phyloP scores from a whole-genome alignment of 73 alveolate genomes.

The Blepharisma stoltei region DNA sequence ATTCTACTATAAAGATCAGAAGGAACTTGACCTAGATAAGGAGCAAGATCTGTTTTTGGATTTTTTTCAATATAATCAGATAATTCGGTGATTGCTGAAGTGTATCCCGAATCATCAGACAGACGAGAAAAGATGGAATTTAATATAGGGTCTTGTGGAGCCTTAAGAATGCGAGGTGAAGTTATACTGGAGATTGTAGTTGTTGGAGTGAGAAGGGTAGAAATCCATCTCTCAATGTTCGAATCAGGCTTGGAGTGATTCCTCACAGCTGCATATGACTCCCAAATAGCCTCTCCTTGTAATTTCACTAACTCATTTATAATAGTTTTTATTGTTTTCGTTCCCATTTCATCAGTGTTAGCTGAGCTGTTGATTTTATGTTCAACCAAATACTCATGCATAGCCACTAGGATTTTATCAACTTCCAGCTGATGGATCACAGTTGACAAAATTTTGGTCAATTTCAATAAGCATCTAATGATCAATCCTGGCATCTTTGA shows the following conservation, averaged over 20 bases:
- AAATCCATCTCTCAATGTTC: slow-evolving; percentile 61
- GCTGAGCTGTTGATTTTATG: slow-evolving; percentile 29
- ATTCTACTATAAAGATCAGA: not conserved
- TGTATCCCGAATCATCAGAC: not conserved
- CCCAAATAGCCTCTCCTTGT: slow-evolving; percentile 53
- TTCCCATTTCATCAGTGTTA: slow-evolving; percentile 59
- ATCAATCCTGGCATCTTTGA: slow-evolving; percentile 43
- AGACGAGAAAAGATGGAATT: not conserved
- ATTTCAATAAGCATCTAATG: slow-evolving; percentile 59
- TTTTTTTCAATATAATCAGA: not conserved
- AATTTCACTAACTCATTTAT: slow-evolving; percentile 64
- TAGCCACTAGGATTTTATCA: slow-evolving; percentile 49
- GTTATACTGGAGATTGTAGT: not conserved
- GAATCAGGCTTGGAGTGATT: slow-evolving; percentile 49
- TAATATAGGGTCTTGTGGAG: not conserved
- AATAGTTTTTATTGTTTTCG: slow-evolving; percentile 61
- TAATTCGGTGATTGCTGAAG: not conserved
- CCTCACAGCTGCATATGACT: slow-evolving; percentile 43
- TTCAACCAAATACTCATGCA: slow-evolving; percentile 58
- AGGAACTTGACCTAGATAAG: not conserved
- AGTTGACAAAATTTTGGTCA: slow-evolving; percentile 41
- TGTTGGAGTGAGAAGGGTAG: not conserved
- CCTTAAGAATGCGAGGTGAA: not conserved
- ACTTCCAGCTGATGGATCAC: slow-evolving; percentile 53
- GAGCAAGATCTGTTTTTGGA: not conserved